A percentile compares a stretch with the other conserved stretches of the same genome.
Conservation (phyloP, 2,329 filamentous ascomycete species). For the Epichloe uncinata region DNA sequence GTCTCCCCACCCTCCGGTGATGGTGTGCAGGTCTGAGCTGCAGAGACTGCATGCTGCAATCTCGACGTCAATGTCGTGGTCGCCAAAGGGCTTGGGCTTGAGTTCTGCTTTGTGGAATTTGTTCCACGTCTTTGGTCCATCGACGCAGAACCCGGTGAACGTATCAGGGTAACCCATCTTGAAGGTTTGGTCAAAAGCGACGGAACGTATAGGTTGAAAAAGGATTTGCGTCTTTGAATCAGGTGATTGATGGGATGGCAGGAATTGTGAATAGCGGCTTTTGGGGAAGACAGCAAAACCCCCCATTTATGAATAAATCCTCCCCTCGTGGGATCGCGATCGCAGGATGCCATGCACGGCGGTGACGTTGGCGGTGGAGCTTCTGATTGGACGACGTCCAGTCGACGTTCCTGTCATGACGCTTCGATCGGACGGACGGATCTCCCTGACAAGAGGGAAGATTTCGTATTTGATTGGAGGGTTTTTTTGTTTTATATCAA, state of each 20-base stretch:
- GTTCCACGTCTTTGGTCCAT: conserved; percentile 28
- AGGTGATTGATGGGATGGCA: too few species aligned
- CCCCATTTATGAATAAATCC: too few species aligned
- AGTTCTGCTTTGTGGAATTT: conserved; percentile 25
- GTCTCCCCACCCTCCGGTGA: conserved; percentile 43
- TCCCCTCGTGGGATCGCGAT: conserved; percentile 21
- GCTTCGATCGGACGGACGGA: not conserved
- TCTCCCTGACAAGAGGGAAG: not conserved
- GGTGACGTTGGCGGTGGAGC: not conserved
- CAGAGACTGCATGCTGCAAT: conserved; percentile 56
- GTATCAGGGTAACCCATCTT: conserved; percentile 32
- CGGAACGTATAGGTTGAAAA: too few species aligned
- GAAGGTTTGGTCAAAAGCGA: not conserved
- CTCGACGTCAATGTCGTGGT: conserved; percentile 47
- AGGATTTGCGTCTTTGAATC: too few species aligned
- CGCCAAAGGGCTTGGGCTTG: conserved; percentile 24
- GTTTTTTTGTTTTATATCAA: too few species aligned
- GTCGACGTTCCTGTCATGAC: not conserved
- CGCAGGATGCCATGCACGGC: not conserved
- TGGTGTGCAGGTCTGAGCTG: conserved; percentile 46
- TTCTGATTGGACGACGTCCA: not conserved
- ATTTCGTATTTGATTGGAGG: too few species aligned
- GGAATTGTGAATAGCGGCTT: too few species aligned
- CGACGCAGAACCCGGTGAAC: conserved; percentile 29
- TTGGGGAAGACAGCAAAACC: accelerated